These are phyloP conservation scores for Penicillium arizonense DNA, from an alignment of 495 filamentous ascomycete genomes.

Conservation along the genomic window DNA sequence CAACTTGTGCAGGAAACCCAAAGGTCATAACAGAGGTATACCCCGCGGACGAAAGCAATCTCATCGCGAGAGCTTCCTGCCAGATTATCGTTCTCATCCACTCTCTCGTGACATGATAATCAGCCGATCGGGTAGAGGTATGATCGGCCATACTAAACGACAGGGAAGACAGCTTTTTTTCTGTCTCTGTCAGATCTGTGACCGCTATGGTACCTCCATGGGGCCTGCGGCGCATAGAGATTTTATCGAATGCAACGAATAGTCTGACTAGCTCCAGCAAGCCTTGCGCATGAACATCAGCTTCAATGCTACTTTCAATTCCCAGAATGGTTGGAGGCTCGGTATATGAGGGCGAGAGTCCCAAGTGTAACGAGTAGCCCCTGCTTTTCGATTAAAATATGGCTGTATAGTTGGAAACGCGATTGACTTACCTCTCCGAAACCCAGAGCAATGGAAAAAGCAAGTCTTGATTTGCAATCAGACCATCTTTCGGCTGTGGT, in stretches of 20 bases:
- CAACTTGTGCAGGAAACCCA: slow-evolving; percentile 66
- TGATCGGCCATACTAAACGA: slow-evolving; percentile 7
- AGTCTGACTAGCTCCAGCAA: slow-evolving; percentile 27
- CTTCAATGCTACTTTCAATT: not conserved
- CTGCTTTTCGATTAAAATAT: slow-evolving; percentile 9
- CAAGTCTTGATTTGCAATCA: slow-evolving; percentile 24
- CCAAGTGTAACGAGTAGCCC: slow-evolving; percentile 32
- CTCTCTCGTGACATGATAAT: slow-evolving; percentile 38
- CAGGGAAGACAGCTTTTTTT: slow-evolving; percentile 18
- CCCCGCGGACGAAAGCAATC: slow-evolving; percentile 51
- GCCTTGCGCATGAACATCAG: slow-evolving; percentile 22
- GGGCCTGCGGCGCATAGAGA: slow-evolving; percentile 11
- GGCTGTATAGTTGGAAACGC: not conserved
- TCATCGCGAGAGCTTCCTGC: slow-evolving; percentile 60
- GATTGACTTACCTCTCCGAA: slow-evolving; percentile 26
- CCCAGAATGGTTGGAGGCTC: slow-evolving; percentile 8
- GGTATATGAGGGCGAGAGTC: slow-evolving; percentile 26
- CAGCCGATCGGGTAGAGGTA: slow-evolving; percentile 23
- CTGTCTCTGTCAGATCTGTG: slow-evolving; percentile 16
- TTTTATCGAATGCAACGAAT: slow-evolving; percentile 26
- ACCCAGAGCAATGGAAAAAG: slow-evolving; percentile 32
- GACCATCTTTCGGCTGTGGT: not conserved
- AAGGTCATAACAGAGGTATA: slow-evolving; percentile 63
- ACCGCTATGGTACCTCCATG: not conserved
- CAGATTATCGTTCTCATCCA: slow-evolving; percentile 79